Percentiles rank a stretch among this genome's conserved stretches.
phyloP scores from a whole-genome alignment of 306 rosid species.

The Nissolia schottii region DNA sequence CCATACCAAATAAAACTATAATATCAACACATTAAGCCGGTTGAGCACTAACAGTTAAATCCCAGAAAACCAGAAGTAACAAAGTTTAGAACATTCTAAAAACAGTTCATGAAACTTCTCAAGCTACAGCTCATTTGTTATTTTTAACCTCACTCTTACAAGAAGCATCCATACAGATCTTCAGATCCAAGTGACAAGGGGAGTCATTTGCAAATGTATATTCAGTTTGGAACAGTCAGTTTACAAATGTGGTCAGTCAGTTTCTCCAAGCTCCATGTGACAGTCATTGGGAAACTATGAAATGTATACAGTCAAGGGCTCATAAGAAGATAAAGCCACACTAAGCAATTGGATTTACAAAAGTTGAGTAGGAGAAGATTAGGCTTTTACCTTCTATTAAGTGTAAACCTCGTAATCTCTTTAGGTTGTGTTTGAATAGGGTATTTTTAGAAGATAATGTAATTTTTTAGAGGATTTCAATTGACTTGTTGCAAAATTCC shows the following conservation, averaged over 20 bases:
- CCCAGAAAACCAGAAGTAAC: not conserved
- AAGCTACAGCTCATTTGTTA: not conserved
- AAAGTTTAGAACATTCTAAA: not conserved
- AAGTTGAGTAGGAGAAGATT: no score
- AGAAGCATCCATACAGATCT: not conserved
- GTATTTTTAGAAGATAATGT: no score
- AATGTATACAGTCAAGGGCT: not conserved
- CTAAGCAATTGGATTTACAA: not conserved
- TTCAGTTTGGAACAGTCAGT: no score
- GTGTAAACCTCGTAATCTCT: no score
- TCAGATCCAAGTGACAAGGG: not conserved
- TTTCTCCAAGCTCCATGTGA: not conserved
- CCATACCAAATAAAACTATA: not conserved
- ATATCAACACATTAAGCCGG: not conserved
- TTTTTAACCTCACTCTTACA: not conserved
- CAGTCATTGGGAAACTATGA: not conserved
- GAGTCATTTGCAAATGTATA: no score
- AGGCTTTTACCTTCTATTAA: no score
- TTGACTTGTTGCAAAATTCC: no score
- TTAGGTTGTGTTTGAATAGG: no score
- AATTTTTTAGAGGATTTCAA: no score
- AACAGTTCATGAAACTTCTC: not conserved
- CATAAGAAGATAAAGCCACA: not conserved
- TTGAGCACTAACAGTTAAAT: conserved; percentile 4
- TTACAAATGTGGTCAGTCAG: not conserved